Conservation (phyloP, 2,329 filamentous ascomycete species). For the Epichloe sylvatica region DNA sequence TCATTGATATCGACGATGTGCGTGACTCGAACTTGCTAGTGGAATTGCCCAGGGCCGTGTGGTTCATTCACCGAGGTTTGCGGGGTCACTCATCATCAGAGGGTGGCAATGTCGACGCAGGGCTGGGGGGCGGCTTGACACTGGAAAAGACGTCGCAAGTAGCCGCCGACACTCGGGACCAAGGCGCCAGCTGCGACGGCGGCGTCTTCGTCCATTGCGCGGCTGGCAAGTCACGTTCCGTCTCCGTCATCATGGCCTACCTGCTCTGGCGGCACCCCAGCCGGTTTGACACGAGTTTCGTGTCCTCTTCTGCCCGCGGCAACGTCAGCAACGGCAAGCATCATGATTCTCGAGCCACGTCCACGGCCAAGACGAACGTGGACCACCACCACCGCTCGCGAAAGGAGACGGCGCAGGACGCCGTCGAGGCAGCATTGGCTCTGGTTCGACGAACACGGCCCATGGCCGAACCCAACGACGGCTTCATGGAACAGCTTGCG, state of each 20-base stretch:
- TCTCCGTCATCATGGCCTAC: slow-evolving; percentile 72
- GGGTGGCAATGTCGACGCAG: neutral
- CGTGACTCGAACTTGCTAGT: slow-evolving; percentile 77
- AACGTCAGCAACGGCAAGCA: slow-evolving; percentile 4
- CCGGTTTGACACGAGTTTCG: slow-evolving; percentile 31
- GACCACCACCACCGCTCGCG: slow-evolving; percentile 7
- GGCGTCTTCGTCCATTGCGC: slow-evolving; percentile 58
- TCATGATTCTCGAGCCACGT: neutral
- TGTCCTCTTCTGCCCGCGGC: slow-evolving; percentile 14
- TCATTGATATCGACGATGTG: slow-evolving; percentile 79
- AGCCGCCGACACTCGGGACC: neutral
- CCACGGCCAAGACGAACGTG: slow-evolving; percentile 3
- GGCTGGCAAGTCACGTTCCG: slow-evolving; percentile 90
- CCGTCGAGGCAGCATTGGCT: slow-evolving; percentile 48
- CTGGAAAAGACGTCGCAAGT: neutral
- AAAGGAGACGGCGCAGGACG: slow-evolving; percentile 27
- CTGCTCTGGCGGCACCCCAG: slow-evolving; percentile 55
- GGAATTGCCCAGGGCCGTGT: slow-evolving; percentile 63
- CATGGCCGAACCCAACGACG: slow-evolving; percentile 76
- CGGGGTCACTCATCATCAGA: slow-evolving; percentile 6
- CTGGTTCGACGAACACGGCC: slow-evolving; percentile 57
- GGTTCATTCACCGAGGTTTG: slow-evolving; percentile 71
- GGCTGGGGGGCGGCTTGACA: neutral
- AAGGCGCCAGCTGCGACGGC: slow-evolving; percentile 12
- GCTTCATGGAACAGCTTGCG: slow-evolving; percentile 79